These are phyloP conservation scores for Cladophialophora psammophila DNA, from an alignment of 2,329 filamentous ascomycete species.

Conservation along the genomic window DNA sequence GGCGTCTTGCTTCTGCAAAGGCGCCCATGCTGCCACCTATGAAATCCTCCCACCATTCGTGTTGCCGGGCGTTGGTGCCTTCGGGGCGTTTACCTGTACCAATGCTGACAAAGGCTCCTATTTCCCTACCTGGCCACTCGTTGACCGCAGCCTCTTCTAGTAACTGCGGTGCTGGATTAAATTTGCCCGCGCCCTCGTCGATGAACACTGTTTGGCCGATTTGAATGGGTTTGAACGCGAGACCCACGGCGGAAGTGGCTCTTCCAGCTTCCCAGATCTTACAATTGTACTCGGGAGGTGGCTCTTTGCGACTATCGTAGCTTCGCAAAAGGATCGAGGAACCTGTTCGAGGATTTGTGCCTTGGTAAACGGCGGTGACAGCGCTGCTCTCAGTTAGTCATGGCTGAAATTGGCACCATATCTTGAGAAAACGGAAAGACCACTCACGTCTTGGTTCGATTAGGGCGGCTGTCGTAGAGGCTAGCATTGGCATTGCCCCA, in stretches of 20 bases:
- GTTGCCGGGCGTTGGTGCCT: conserved; percentile 70
- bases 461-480: conserved; percentile 86
- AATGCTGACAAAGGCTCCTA: conserved; percentile 90
- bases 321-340: conserved; percentile 81
- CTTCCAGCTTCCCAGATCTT: conserved; percentile 97
- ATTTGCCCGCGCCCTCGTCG: conserved; percentile 89
- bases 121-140: conserved; percentile 92
- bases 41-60: conserved; percentile 94
- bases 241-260: conserved; percentile 87
- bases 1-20: conserved; percentile 86
- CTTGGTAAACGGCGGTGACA: conserved; percentile 89
- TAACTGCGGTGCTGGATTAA: conserved; percentile 84
- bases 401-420: conserved; percentile 13
- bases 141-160: conserved; percentile 93
- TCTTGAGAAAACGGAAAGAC: conserved; percentile 5
- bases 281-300: conserved; percentile 88
- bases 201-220: conserved; percentile 94
- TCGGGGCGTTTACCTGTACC: conserved; percentile 88
- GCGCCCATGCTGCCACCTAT: conserved; percentile 74
- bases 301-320: conserved; percentile 93
- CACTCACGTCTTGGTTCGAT: conserved; percentile 86
- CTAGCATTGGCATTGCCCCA: conserved; percentile 84
- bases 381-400: conserved; percentile 63
- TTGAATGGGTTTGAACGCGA: conserved; percentile 95
- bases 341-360: conserved; percentile 69